Evolutionary conservation across 2,329 filamentous ascomycete species (phyloP), one percentile per base, ranked within the genome.

Genomic region (Corynespora cassiicola): DNA sequence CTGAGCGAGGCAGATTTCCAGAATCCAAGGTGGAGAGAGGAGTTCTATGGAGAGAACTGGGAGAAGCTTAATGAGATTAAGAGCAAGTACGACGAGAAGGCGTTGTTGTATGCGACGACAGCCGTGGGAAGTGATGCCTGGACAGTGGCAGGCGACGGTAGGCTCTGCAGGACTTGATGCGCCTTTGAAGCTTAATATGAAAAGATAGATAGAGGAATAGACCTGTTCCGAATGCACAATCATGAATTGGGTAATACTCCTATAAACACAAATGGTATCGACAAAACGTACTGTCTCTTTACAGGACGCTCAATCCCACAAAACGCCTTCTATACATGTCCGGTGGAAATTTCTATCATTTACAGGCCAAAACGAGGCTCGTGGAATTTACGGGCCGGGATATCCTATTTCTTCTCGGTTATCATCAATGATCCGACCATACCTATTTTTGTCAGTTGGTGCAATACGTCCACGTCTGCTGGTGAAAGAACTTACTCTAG

Each of bases 401-500:
- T 65, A 75, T 31, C 72, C 72, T 45, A 75, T 74, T 26, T 54
- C 59, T 36, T 72, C 68, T 22, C 73, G 60, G 37, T 69, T 54
- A 45, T 76, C 73, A 50, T 76, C 73, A 20, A 76, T 62, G 7
- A 76, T 43, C 24, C 73, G 54, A 5, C 70, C 73, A 50, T 76
- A 75, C 49, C 70, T 73, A 35, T 19, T 6, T 20, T n/a, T 3
- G 30, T 47, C 21, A 52, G 32, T 22, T 10, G 20, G 21, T 47
- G 29, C 36, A 27, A 35, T 9, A 10, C 16, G n/a, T 23, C 8
- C 16, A 34, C 19, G 39, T 9, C 42, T 21, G 9, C 15, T 15
- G 18, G 4, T 14, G 15, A 19, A 19, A 21, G 24, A 26, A 72
- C 71, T 67, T 76, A 74, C 69, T 87, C 84, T 16, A 86, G 54